Conservation (phyloP, 768 basidiomycete species). For the Serendipita indica region DNA sequence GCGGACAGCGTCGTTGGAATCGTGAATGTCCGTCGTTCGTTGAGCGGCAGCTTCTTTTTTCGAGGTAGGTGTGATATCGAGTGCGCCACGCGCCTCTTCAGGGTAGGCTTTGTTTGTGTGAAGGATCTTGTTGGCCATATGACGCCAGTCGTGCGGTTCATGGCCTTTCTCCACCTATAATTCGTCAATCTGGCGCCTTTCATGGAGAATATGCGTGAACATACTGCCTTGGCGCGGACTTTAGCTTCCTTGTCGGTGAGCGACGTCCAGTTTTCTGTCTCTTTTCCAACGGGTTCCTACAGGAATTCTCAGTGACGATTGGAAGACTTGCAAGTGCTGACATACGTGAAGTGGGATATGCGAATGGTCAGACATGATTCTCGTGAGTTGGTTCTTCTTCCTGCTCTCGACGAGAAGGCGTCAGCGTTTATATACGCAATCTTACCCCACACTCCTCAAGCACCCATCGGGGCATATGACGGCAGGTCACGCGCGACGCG, state of each 20-base stretch:
- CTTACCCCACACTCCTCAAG: too few relatives aligned
- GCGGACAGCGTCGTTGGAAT: not conserved
- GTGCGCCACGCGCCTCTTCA: not conserved
- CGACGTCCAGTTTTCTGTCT: not conserved
- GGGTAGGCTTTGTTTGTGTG: slow-evolving; percentile 1
- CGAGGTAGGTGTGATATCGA: not conserved
- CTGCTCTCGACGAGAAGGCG: too few relatives aligned
- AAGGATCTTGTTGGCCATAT: not conserved
- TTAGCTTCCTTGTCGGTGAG: not conserved
- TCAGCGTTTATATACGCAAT: too few relatives aligned
- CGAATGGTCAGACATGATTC: too few relatives aligned
- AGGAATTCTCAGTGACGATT: not conserved
- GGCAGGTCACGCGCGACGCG: too few relatives aligned
- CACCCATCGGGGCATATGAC: too few relatives aligned
- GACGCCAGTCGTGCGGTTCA: not conserved
- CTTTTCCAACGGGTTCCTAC: not conserved
- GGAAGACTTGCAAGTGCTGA: too few relatives aligned
- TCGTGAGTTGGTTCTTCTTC: too few relatives aligned
- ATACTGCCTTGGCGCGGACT: not conserved
- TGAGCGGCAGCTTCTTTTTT: not conserved
- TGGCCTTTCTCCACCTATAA: not conserved
- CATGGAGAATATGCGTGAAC: not conserved
- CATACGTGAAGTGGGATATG: not conserved
- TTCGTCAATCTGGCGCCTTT: not conserved
- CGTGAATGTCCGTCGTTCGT: not conserved